A percentile compares a stretch with the other conserved stretches of the same genome.
Evolutionary conservation across 2,329 filamentous ascomycete genomes (phyloP).

Genomic region (Cladosporium halotolerans): DNA sequence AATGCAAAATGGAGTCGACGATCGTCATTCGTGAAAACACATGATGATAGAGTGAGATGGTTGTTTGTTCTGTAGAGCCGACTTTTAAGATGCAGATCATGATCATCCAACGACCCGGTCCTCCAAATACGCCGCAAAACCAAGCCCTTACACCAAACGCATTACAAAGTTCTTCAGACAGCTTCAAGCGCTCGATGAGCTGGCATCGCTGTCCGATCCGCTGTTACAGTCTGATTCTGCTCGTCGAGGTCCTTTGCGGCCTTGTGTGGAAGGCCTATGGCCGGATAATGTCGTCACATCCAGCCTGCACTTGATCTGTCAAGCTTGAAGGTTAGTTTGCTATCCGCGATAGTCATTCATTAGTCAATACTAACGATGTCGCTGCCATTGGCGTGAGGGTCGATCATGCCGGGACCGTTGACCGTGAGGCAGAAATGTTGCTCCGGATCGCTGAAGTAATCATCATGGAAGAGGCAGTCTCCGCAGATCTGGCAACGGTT

Average conservation of each 20-base stretch:
- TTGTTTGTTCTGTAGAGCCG: too few relatives aligned
- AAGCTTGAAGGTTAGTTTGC: background rate
- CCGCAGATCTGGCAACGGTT: slow-evolving; percentile 19
- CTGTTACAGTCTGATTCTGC: background rate
- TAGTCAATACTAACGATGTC: background rate
- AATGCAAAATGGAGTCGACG: too few relatives aligned
- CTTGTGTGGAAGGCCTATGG: too few relatives aligned
- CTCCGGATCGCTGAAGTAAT: slow-evolving; percentile 19
- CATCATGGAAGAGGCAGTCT: slow-evolving; percentile 16
- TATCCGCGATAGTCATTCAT: background rate
- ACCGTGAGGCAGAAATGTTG: slow-evolving; percentile 4
- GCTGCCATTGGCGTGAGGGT: background rate
- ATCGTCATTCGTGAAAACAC: too few relatives aligned
- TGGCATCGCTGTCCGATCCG: background rate
- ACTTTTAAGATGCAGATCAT: too few relatives aligned
- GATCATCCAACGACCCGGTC: too few relatives aligned
- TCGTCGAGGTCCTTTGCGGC: background rate
- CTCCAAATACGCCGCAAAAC: too few relatives aligned
- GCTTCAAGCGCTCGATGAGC: background rate
- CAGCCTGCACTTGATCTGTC: background rate
- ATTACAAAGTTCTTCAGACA: background rate
- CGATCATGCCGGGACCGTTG: slow-evolving; percentile 4
- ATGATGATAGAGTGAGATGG: too few relatives aligned
- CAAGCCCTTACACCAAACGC: too few relatives aligned
- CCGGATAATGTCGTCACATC: background rate